Base-by-base conservation (phyloP, 768 basidiomycete species). In the Lentinula raphanica region DNA sequence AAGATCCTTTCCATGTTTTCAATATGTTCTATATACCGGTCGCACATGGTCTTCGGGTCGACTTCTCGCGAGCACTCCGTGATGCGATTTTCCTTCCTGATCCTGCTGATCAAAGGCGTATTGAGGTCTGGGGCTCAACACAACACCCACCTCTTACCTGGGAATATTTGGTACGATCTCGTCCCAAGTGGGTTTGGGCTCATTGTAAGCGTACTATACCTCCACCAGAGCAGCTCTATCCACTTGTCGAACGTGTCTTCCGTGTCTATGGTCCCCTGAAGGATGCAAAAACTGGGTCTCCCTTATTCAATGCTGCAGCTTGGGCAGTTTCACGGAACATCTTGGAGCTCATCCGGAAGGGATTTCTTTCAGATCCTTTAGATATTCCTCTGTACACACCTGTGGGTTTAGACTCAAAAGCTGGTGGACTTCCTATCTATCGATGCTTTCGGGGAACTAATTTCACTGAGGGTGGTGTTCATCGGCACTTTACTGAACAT, bases 281-380 rank as follows among this genome's bases (percentile, higher is more conserved):
- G 32, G 65, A 68, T 62, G 49, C 66, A 17, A 58, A 29, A 5
- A 65, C 66, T 0, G 53, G 56, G 2, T 28, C 54, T 8, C 56
- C 66, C 8, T 48, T 67, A 5, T 67, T 67, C 58, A 65, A 61
- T 54, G 23, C 58, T 3, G 45, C 62, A 40, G 44, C 58, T 6
- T 67, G 66, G 66, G 50, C 59, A 1, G 53, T 39, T 11, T 61
- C 59, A 9, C 42, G 50, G 31, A 45, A 49, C 25, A 21, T 61
- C 1, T 46, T 63, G 1, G 54, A 67, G 36, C 44, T 67, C 9
- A 63, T 71, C 11, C 25, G 55, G 5, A 35, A 29, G 11, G 67
- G 67, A 4, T 64, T 59, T 40, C 49, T 61, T 46, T 69, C 67
- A 5, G 67, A 68, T 62, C 63, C 65, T 12, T 58, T 59, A 9